A percentile compares a stretch with the other conserved stretches of the same genome.
These are phyloP conservation scores for Alternaria sp. DNA, from an alignment of 2,329 filamentous ascomycete species.

Conservation along the genomic window DNA sequence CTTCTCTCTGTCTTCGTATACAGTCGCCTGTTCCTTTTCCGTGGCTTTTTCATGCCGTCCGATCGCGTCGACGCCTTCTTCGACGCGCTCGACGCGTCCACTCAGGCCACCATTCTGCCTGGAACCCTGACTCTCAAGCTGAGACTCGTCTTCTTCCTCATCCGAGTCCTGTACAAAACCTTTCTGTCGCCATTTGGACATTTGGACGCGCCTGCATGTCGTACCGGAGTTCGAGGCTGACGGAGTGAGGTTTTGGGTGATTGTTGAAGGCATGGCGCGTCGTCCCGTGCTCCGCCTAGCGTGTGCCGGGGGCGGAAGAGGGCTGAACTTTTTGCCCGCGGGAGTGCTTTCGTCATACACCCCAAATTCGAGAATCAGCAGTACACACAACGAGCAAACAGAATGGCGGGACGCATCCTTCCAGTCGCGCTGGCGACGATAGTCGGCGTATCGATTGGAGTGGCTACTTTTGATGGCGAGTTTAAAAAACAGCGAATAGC, in stretches of 20 bases:
- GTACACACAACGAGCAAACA: neutral
- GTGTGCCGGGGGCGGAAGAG: constrained; percentile 22
- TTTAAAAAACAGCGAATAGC: constrained; percentile 45
- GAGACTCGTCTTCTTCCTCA: constrained; percentile 54
- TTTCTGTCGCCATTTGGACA: constrained; percentile 59
- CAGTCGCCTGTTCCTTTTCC: neutral
- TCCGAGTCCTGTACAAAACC: constrained; percentile 62
- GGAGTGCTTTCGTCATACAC: constrained; percentile 30
- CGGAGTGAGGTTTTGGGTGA: constrained; percentile 22
- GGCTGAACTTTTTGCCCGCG: constrained; percentile 28
- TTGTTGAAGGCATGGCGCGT: constrained; percentile 32
- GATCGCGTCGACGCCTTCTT: constrained; percentile 7
- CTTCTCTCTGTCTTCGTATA: neutral
- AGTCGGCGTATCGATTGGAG: constrained; percentile 43
- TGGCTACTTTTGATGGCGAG: constrained; percentile 46
- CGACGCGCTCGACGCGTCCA: constrained; percentile 33
- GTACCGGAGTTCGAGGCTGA: constrained; percentile 25
- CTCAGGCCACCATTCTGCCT: constrained; percentile 21
- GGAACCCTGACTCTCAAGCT: constrained; percentile 37
- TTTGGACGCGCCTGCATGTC: constrained; percentile 52
- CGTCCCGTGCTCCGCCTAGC: constrained; percentile 32
- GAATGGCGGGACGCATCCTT: constrained; percentile 46
- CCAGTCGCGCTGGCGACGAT: constrained; percentile 43
- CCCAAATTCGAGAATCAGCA: neutral
- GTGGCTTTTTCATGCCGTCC: neutral